Evolutionary conservation across 176 grass and related monocot species (phyloP).

Genomic region (Themeda triandra): DNA sequence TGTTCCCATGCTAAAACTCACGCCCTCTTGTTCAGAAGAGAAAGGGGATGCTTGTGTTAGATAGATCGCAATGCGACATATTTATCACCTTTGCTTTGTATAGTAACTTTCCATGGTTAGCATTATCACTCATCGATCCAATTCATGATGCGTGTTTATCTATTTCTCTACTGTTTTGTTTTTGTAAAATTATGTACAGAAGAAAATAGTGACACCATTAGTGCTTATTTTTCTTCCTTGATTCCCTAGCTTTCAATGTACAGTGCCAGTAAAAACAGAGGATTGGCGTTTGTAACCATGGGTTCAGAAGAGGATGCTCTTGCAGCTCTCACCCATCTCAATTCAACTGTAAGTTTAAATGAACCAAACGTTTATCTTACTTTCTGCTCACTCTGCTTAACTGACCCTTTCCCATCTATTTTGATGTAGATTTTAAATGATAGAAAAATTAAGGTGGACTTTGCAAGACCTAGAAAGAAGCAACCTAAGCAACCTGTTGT

Average conservation of each 20-base stretch:
- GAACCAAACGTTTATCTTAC: not conserved
- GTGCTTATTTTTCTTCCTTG: constrained; percentile 26
- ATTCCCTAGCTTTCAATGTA: constrained; percentile 82
- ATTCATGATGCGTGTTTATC: not conserved
- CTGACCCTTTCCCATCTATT: not conserved
- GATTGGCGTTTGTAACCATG: constrained; percentile 94
- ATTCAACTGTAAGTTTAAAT: constrained; percentile 63
- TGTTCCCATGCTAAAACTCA: not conserved
- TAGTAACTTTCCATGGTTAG: not conserved
- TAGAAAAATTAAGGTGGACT: constrained; percentile 77
- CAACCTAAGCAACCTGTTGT: constrained; percentile 42
- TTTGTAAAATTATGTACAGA: not conserved
- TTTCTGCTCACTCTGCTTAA: not conserved
- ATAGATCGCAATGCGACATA: not conserved
- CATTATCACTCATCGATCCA: not conserved
- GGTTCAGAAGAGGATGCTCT: constrained; percentile 77
- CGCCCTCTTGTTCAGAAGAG: not conserved
- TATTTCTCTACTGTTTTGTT: not conserved
- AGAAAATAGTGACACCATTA: not conserved
- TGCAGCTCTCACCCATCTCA: constrained; percentile 54
- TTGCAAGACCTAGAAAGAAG: constrained; percentile 75
- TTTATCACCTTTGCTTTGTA: not conserved
- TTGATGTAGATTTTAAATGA: constrained; percentile 57
- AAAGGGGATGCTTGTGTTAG: too few species aligned
- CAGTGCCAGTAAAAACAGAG: constrained; percentile 77